A percentile compares a stretch with the other conserved stretches of the same genome.
phyloP scores from a whole-genome alignment of 1,139 yeast species.

The Diutina neorugosa region DNA sequence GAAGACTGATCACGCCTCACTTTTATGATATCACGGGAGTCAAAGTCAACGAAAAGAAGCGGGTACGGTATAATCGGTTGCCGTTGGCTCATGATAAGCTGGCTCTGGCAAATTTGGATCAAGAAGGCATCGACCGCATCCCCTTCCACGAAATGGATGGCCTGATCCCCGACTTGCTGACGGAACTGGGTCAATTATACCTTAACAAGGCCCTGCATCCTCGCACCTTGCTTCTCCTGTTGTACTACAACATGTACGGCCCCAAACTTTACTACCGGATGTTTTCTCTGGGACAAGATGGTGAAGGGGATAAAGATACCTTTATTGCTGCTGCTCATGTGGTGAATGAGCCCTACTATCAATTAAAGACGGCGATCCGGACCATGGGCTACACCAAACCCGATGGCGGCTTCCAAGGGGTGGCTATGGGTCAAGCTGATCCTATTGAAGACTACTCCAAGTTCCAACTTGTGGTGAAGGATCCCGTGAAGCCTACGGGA shows the following conservation, averaged over 20 bases:
- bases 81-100: conserved; percentile 12
- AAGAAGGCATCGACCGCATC: neutral
- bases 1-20: conserved; percentile 25
- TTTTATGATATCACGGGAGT: conserved; percentile 21
- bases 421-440: conserved; percentile 4
- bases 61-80: conserved; percentile 18
- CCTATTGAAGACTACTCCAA: neutral
- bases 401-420: neutral
- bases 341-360: conserved; percentile 34
- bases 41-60: conserved; percentile 11
- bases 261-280: conserved; percentile 48
- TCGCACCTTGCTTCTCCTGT: conserved; percentile 36
- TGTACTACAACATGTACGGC: conserved; percentile 52
- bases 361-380: conserved; percentile 16
- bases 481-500: neutral
- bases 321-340: conserved; percentile 54
- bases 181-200: conserved; percentile 53
- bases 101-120: conserved; percentile 11
- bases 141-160: conserved; percentile 40
- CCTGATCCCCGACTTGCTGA: conserved; percentile 48
- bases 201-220: conserved; percentile 41
- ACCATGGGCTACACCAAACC: conserved; percentile 1
- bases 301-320: conserved; percentile 65
- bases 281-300: conserved; percentile 56
- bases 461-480: neutral